Evolutionary conservation across 306 rosid species (phyloP).

Genomic region (Quercus robur): DNA sequence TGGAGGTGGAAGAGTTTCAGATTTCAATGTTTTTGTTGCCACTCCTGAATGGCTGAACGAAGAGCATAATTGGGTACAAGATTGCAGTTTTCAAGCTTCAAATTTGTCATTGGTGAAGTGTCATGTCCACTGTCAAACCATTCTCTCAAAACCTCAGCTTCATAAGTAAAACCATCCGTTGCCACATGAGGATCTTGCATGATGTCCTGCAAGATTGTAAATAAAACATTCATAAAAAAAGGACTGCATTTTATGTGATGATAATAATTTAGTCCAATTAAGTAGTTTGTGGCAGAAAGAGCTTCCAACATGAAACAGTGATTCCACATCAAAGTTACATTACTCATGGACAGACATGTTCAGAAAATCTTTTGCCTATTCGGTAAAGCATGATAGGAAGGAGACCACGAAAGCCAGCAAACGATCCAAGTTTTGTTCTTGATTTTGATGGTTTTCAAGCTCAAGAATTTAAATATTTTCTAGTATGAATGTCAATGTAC

Average conservation of each 20-base stretch:
- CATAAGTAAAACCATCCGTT: conserved; percentile 82
- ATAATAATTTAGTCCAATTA: neutral
- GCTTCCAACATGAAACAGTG: neutral
- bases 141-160: conserved; percentile 60
- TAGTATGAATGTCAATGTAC: no score
- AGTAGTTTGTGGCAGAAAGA: neutral
- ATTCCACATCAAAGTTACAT: neutral
- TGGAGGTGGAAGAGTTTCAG: no score
- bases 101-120: conserved; percentile 75
- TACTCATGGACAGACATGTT: neutral
- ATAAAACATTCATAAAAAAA: neutral
- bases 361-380: neutral
- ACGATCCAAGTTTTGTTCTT: no score
- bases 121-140: conserved; percentile 75
- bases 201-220: conserved; percentile 59
- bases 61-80: conserved; percentile 75
- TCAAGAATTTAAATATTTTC: no score
- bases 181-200: conserved; percentile 86
- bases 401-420: no score
- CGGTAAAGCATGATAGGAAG: no score
- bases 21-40: conserved; percentile 61
- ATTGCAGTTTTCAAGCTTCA: conserved; percentile 47
- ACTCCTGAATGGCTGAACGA: conserved; percentile 73
- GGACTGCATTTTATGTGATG: neutral
- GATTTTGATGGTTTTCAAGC: no score